phyloP scores from a whole-genome alignment of 2,329 filamentous ascomycete genomes.

The Biscogniauxia mediterranea region DNA sequence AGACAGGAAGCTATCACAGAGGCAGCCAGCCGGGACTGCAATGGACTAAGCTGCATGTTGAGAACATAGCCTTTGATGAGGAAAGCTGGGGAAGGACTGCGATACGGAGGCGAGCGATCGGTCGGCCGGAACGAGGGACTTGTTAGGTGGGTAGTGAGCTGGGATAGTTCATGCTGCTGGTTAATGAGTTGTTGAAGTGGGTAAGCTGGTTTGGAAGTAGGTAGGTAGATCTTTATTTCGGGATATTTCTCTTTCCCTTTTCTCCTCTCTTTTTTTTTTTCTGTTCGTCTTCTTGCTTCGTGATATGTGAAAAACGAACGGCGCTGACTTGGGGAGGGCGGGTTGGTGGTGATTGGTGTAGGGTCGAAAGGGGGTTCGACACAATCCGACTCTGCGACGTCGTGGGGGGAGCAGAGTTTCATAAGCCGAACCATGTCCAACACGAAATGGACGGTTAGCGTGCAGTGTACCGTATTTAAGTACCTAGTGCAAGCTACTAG shows the following conservation, averaged over 20 bases:
- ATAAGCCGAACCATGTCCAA: neutral
- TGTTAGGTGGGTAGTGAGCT: neutral
- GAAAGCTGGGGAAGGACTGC: constrained; percentile 16
- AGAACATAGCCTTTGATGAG: constrained; percentile 43
- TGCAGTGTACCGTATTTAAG: neutral
- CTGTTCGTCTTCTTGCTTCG: no score
- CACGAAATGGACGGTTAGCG: neutral
- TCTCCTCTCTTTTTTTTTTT: no score
- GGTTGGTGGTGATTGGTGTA: neutral
- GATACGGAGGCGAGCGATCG: neutral
- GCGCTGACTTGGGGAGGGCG: neutral
- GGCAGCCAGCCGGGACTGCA: constrained; percentile 71
- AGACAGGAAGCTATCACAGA: constrained; percentile 61
- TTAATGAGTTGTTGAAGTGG: no score
- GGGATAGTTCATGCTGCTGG: constrained; percentile 1
- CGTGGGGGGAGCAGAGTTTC: neutral
- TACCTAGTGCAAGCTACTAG: no score
- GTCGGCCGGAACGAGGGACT: neutral
- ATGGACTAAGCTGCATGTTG: constrained; percentile 60
- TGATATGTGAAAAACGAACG: neutral
- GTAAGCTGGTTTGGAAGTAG: neutral
- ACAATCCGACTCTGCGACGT: neutral
- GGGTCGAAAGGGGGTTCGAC: neutral
- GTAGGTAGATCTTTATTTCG: neutral
- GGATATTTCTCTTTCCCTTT: neutral